Evolutionary conservation across 2,329 filamentous ascomycete genomes (phyloP), one percentile per base, ranked within the genome.

Genomic region (Didymella pomorum): DNA sequence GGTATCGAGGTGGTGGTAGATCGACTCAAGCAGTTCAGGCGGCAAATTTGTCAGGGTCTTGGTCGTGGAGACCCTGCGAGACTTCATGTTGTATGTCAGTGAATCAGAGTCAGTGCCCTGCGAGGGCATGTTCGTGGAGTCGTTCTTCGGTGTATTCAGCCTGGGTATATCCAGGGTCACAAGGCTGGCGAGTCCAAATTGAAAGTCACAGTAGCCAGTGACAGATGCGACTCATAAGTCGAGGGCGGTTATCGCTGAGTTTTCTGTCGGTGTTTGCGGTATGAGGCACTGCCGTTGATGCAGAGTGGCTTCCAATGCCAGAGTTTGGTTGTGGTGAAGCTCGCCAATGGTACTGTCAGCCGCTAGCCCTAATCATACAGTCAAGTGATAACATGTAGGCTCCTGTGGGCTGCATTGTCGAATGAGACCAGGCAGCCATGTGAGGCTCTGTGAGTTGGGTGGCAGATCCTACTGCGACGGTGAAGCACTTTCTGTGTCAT

Each of bases 1-100:
- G 37, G 62, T 71, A 14, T 55, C 63, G 9, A 73, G 57, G 16
- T 55, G 39, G 20, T 57, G 46, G 18, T 52, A 71, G 1, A 73
- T 59, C 9, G 59, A 28, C 18, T 67, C 54, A 10, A 72, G 56
- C 0, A 72, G 41, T 39, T 72, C 67, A 10, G 39, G 28, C 6
- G 67, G 67, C 3, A 71, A 58, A 25, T 54, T 52, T 2, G 44
- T 59, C 12, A 73, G 47, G 21, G 9, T 37, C 20, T 25, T 44
- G 14, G 18, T n/a, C 4, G 12, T 43, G 12, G 44, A 33, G 2
- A 31, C 10, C 11, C 16, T 21, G 18, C 10, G 12, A 4, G 11
- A 26, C 2, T 18, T 7, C 31, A 37, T 37, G 31, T 35, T 48
- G 29, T 25, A 9, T 11, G 10, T 29, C 45, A n/a, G 31, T 26